phyloP scores from a whole-genome alignment of 257 asterid species.

The Primulina huaijiensis region DNA sequence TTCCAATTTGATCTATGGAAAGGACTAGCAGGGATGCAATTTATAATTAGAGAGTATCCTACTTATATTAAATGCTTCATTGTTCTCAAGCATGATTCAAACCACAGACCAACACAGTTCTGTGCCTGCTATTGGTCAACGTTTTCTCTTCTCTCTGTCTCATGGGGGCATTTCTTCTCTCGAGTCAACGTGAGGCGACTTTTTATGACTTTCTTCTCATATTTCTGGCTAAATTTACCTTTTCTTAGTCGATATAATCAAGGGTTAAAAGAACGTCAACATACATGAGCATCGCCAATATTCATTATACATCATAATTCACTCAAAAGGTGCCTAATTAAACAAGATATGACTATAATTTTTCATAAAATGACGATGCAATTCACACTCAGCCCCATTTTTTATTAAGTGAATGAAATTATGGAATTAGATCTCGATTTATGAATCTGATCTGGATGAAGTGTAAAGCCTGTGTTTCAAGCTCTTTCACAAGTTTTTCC shows the following conservation, averaged over 20 bases:
- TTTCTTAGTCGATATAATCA: background rate
- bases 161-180: background rate
- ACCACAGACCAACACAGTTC: background rate
- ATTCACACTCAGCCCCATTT: background rate
- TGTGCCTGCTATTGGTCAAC: background rate
- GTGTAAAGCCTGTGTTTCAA: background rate
- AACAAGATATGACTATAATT: too few relatives aligned
- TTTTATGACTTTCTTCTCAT: background rate
- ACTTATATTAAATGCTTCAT: background rate
- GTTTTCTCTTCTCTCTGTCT: background rate
- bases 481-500: background rate
- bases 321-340: background rate
- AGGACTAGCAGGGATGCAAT: background rate
- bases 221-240: background rate
- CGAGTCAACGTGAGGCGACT: background rate
- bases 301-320: too few relatives aligned
- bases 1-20: background rate
- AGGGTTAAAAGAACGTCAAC: background rate
- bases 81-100: background rate
- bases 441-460: slow-evolving; percentile 4
- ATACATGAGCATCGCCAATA: background rate
- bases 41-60: background rate
- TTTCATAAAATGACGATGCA: too few relatives aligned
- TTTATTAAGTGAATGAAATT: slow-evolving; percentile 1
- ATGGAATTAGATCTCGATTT: background rate